Conservation (phyloP, 768 basidiomycete species). For the Russula olivacea region DNA sequence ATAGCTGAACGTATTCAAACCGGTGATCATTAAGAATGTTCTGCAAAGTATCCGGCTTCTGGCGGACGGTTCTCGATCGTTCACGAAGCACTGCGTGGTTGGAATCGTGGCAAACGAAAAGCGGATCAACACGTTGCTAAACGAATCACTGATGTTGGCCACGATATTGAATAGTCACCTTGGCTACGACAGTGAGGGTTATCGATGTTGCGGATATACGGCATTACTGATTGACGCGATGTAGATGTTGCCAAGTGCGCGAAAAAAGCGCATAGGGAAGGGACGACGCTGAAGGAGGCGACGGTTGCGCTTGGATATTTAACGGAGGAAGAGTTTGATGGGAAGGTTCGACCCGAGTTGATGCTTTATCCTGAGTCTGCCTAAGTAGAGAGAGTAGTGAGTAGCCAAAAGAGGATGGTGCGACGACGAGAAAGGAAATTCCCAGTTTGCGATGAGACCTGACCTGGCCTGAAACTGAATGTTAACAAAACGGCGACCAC, state of each 20-base stretch:
- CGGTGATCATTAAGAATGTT: slow-evolving; percentile 97
- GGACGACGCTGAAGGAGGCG: slow-evolving; percentile 92
- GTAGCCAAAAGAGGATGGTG: slow-evolving; percentile 9
- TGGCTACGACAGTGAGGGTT: slow-evolving; percentile 88
- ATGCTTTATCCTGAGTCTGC: slow-evolving; percentile 66
- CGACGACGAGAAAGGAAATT: slow-evolving; percentile 22
- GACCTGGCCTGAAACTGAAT: slow-evolving; percentile 13
- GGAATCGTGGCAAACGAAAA: slow-evolving; percentile 97
- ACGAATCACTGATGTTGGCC: slow-evolving; percentile 96
- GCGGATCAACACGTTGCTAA: slow-evolving; percentile 79
- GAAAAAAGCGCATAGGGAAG: slow-evolving; percentile 99
- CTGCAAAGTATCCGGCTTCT: slow-evolving; percentile 92
- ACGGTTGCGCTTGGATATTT: slow-evolving; percentile 83
- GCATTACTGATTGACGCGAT: slow-evolving; percentile 18
- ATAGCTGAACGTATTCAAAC: slow-evolving; percentile 98
- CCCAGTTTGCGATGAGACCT: slow-evolving; percentile 18
- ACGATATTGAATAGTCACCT: slow-evolving; percentile 94
- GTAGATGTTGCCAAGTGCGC: slow-evolving; percentile 96
- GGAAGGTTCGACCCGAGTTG: slow-evolving; percentile 86
- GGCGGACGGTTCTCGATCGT: slow-evolving; percentile 89
- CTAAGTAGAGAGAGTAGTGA: slow-evolving; percentile 25
- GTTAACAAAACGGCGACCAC: slow-evolving; percentile 23
- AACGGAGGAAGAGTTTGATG: slow-evolving; percentile 88
- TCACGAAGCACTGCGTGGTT: slow-evolving; percentile 95
- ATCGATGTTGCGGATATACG: neutral